These are phyloP conservation scores for Geoglossum cookeanum DNA, from an alignment of 2,329 filamentous ascomycete genomes.

Conservation along the genomic window DNA sequence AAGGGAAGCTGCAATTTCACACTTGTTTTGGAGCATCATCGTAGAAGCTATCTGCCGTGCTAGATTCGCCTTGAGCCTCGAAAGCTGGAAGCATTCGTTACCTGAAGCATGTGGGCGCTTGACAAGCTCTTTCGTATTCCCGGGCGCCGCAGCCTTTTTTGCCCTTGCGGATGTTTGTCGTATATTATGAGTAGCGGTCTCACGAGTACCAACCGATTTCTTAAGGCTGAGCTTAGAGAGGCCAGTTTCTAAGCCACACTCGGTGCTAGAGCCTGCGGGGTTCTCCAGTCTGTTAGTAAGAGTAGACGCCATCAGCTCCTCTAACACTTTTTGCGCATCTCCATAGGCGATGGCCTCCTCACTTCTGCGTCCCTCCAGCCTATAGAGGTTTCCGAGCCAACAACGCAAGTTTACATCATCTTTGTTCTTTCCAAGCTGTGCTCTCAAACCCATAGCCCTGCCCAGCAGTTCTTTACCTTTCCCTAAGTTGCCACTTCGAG, in stretches of 20 bases:
- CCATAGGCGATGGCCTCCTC: conserved; percentile 18
- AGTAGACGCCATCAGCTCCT: neutral
- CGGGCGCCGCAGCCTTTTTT: neutral
- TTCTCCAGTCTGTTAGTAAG: conserved; percentile 4
- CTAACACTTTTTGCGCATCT: conserved; percentile 14
- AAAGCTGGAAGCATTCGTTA: conserved; percentile 20
- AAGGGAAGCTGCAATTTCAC: conserved; percentile 35
- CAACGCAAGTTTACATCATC: conserved; percentile 14
- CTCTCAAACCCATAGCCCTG: conserved; percentile 24
- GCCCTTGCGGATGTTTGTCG: neutral
- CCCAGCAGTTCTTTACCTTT: conserved; percentile 32
- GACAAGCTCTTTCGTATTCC: neutral
- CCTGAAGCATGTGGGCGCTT: conserved; percentile 6
- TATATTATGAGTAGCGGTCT: neutral
- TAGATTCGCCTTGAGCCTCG: conserved; percentile 28
- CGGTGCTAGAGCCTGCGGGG: neutral
- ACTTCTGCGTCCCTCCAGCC: conserved; percentile 14
- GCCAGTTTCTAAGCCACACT: neutral
- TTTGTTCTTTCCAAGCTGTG: neutral
- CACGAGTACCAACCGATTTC: neutral
- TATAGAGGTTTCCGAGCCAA: conserved; percentile 17
- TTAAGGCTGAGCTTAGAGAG: conserved; percentile 2
- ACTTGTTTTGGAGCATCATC: conserved; percentile 28
- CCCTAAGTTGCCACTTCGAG: conserved; percentile 28
- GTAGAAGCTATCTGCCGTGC: conserved; percentile 31